These are phyloP conservation scores for Mrakiaceae sp. DNA, from an alignment of 1,284 basidiomycete genomes.

Conservation along the genomic window DNA sequence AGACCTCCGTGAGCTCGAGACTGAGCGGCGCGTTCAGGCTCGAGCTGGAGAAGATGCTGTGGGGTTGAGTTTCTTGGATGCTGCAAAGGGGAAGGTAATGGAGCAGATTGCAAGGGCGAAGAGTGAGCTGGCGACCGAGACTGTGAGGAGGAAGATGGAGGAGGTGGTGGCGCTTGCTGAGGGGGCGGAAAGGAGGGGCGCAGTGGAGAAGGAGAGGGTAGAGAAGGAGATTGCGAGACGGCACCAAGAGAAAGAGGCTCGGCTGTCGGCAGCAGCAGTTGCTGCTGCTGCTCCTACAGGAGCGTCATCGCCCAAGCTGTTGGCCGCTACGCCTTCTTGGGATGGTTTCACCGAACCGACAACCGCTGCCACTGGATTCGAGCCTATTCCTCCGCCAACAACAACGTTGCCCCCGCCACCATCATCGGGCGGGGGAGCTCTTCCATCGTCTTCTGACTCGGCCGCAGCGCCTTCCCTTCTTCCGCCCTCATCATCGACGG, in stretches of 20 bases:
- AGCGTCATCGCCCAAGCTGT: too few species aligned
- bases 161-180: conserved; percentile 50
- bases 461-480: too few species aligned
- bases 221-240: conserved; percentile 21
- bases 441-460: not conserved
- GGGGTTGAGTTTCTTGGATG: conserved; percentile 65
- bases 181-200: conserved; percentile 29
- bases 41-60: conserved; percentile 56
- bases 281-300: too few species aligned
- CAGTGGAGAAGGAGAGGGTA: conserved; percentile 23
- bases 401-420: not conserved
- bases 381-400: not conserved
- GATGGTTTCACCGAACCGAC: too few species aligned
- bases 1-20: conserved; percentile 61
- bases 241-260: too few species aligned
- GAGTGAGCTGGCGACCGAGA: conserved; percentile 52
- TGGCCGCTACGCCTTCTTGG: too few species aligned
- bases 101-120: conserved; percentile 64
- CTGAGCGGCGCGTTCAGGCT: conserved; percentile 46
- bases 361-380: too few species aligned
- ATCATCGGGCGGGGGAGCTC: not conserved
- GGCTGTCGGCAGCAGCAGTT: too few species aligned
- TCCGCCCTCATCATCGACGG: too few species aligned
- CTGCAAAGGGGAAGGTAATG: conserved; percentile 61
- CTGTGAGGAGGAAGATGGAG: conserved; percentile 35